Percentiles rank a stretch among this genome's conserved stretches.
phyloP scores from a whole-genome alignment of 371 early-diverging fungal genomes.

The Dentiscutata heterogama region DNA sequence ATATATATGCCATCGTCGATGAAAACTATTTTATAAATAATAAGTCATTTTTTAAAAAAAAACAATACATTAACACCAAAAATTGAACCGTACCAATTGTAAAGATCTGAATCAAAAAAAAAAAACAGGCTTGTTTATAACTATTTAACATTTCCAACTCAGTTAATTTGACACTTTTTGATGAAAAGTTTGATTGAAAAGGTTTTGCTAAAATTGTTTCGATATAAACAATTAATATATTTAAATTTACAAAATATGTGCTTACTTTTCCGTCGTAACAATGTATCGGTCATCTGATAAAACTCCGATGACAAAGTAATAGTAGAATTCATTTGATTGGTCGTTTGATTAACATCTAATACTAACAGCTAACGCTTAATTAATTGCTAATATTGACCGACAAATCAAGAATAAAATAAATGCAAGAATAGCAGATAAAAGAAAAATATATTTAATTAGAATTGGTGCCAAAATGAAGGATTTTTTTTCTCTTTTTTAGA shows the following conservation, averaged over 20 bases:
- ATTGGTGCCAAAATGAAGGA: too few relatives aligned
- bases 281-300: not conserved
- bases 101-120: constrained; percentile 14
- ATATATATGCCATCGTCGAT: not conserved
- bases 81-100: constrained; percentile 19
- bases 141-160: not conserved
- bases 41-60: not conserved
- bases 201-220: not conserved
- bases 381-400: too few relatives aligned
- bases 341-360: too few relatives aligned
- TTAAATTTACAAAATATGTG: not conserved
- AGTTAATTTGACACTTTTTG: not conserved
- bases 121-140: constrained; percentile 6
- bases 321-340: too few relatives aligned
- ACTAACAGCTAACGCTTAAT: too few relatives aligned
- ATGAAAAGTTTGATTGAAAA: too few relatives aligned
- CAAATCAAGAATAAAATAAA: too few relatives aligned
- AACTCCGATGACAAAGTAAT: not conserved
- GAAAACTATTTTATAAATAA: not conserved
- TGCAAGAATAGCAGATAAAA: too few relatives aligned
- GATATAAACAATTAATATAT: not conserved
- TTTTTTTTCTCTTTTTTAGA: too few relatives aligned
- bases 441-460: too few relatives aligned
- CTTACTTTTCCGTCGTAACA: constrained; percentile 11
- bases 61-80: not conserved